Evolutionary conservation across 495 filamentous ascomycete species (phyloP).

Genomic region (Copromyces sp.): DNA sequence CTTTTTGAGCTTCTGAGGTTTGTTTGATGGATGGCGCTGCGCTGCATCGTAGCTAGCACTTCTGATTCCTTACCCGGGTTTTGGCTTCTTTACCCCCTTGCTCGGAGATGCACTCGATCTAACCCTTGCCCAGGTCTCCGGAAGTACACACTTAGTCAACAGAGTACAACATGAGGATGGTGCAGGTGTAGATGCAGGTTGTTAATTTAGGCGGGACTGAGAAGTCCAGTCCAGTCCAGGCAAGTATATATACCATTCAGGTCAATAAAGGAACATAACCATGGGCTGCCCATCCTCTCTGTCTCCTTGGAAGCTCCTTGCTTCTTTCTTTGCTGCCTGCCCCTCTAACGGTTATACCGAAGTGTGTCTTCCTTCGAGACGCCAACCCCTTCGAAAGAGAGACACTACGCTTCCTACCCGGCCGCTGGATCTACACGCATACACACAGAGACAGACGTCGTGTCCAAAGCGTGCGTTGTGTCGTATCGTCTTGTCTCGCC

Average conservation of each 20-base stretch:
- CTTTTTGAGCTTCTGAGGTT: no score
- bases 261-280: background rate
- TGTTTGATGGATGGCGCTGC: no score
- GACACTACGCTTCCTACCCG: background rate
- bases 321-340: background rate
- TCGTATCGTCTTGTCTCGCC: background rate
- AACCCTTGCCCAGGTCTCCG: background rate
- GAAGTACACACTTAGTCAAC: background rate
- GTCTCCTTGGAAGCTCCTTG: background rate
- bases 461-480: background rate
- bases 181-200: background rate
- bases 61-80: no score
- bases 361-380: background rate
- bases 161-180: background rate
- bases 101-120: background rate
- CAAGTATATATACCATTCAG: background rate
- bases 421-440: background rate
- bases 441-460: background rate
- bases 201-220: background rate
- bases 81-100: background rate
- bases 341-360: background rate
- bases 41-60: no score
- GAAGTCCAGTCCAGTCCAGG: background rate
- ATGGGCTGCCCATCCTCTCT: background rate
- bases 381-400: background rate